A percentile compares a stretch with the other conserved stretches of the same genome.
Conservation (phyloP, 352 stramenopile genomes). For the Globisporangium solare region DNA sequence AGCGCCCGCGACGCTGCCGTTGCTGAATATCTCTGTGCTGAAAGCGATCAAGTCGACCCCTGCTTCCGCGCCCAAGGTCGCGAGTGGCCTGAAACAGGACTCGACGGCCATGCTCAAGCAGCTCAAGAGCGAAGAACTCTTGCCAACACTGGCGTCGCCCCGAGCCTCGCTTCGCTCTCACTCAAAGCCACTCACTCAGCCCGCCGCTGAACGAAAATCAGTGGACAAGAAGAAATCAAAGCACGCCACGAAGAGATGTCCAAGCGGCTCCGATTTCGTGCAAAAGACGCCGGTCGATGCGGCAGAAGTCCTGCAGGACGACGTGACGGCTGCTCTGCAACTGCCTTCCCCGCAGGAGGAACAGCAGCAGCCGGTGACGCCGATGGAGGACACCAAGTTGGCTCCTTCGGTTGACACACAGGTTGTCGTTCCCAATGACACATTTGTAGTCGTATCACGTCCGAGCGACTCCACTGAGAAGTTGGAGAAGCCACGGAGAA, state of each 20-base stretch:
- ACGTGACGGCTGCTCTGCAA: neutral
- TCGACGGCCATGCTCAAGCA: slow-evolving; percentile 6
- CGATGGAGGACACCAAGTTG: neutral
- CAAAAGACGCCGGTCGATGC: neutral
- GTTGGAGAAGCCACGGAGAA: slow-evolving; percentile 1
- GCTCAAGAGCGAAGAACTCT: slow-evolving; percentile 7
- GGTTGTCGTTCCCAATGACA: no score
- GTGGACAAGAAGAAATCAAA: neutral
- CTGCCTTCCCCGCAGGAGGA: neutral
- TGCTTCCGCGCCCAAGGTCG: neutral
- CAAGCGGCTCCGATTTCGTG: neutral
- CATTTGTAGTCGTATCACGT: no score
- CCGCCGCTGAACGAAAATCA: neutral
- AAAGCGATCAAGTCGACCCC: slow-evolving; percentile 2
- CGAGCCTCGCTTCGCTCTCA: no score
- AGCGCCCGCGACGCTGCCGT: no score
- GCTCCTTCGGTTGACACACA: neutral
- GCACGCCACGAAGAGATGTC: neutral
- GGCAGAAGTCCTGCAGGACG: neutral
- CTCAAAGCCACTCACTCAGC: neutral
- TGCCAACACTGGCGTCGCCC: neutral
- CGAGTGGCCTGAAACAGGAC: slow-evolving; percentile 6
- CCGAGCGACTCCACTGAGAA: neutral
- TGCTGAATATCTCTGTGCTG: neutral
- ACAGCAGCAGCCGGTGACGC: neutral